Base-by-base conservation (phyloP, 1,284 basidiomycete genomes). In the Fomitiporia mediterranea region DNA sequence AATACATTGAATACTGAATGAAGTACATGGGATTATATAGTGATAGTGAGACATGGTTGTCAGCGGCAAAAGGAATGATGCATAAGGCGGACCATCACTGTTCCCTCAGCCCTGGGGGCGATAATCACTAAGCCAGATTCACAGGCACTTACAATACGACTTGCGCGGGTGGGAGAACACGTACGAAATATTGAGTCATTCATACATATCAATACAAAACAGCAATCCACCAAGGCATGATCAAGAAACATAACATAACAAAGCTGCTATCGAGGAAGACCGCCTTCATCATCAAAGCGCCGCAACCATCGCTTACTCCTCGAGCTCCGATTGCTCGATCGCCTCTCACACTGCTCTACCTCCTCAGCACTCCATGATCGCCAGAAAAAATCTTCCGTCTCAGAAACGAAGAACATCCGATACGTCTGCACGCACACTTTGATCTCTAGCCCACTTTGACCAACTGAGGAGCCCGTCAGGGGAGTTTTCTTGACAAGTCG, bases 351-450 rank as follows among this genome's bases (percentile, higher is more conserved):
- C 17, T 62, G 50, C 23, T 66, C 64, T 23, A 55, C 52, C 47
- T 79, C 77, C 7, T 72, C 71, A 34, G 50, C 74, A 71, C 70
- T 59, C 37, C 49, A 56, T 21, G 58, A 38, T 35, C 60, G 67
- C 65, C 79, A 79, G 56, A 88, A 72, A 62, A 81, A 78, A 61
- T 91, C 89, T 63, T 89, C 89, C 37, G 85, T 83, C 19, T 74
- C 69, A 0, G 89, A 77, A 11, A 91, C 89, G 66, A 86, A 94
- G 74, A 95, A 94, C 55, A 94, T 74, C 27, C 87, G 79, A 67
- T 94, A 94, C 25, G 89, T 94, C 51, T 89, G 83, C 35, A 91
- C 79, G 67, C 90, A 94, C 54, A 95, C 82, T 63, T 89, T 88
- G 67, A 94, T 87, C 67, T 91, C 88, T 17, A 94, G 77, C 2